Evolutionary conservation across 2,329 filamentous ascomycete species (phyloP).

Genomic region (Lasiodiplodia theobromae): DNA sequence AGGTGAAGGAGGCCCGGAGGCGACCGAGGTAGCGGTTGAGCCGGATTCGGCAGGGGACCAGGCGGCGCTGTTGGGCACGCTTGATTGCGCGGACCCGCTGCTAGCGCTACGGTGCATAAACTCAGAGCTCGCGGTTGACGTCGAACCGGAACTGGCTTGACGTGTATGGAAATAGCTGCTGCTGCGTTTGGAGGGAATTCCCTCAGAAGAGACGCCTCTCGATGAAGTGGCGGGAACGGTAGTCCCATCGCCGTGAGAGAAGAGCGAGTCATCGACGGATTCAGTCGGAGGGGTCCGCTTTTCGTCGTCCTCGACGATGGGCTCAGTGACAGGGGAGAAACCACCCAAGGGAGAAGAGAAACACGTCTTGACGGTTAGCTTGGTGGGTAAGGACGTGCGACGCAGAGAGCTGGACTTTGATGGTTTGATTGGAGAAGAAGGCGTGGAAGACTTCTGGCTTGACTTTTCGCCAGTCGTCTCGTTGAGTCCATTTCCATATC

Average conservation of each 20-base stretch:
- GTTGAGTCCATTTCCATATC: conserved; percentile 48
- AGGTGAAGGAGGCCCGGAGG: conserved; percentile 2
- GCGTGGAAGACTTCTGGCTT: not conserved
- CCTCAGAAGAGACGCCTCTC: not conserved
- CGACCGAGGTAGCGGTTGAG: conserved; percentile 8
- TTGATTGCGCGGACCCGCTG: conserved; percentile 1
- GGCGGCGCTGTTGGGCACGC: conserved; percentile 3
- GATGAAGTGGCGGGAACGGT: no score
- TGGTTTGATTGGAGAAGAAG: not conserved
- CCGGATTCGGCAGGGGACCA: conserved; percentile 10
- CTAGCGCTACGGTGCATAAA: conserved; percentile 16
- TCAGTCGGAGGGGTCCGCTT: conserved; percentile 16
- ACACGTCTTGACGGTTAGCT: conserved; percentile 25
- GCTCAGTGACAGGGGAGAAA: conserved; percentile 21
- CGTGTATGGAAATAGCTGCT: conserved; percentile 16
- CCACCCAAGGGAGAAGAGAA: not conserved
- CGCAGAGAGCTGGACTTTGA: conserved; percentile 2
- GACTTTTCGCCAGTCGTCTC: conserved; percentile 32
- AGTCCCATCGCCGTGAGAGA: not conserved
- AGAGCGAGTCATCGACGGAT: not conserved
- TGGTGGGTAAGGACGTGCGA: conserved; percentile 14
- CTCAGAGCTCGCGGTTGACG: not conserved
- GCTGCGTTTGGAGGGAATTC: not conserved
- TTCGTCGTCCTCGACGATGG: conserved; percentile 25
- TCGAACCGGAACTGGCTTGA: not conserved